phyloP scores from a whole-genome alignment of 1,139 yeast genomes.

The Lodderomyces elongisporus region DNA sequence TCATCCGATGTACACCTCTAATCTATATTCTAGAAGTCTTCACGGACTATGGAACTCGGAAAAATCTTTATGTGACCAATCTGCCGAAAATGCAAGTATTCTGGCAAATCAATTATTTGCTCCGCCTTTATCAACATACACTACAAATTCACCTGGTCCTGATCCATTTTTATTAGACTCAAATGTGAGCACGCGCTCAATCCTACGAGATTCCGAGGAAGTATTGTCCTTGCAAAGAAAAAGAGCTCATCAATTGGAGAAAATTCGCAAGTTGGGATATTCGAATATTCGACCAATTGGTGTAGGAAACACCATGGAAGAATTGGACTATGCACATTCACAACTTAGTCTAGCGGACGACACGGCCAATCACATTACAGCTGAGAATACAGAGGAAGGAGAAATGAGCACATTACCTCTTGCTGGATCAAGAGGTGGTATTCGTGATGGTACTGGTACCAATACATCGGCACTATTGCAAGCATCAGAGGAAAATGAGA shows the following conservation, averaged over 20 bases:
- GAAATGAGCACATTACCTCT: slow-evolving; percentile 4
- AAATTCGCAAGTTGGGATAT: slow-evolving; percentile 46
- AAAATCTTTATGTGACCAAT: neutral
- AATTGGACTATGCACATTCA: slow-evolving; percentile 27
- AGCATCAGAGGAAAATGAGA: slow-evolving; percentile 22
- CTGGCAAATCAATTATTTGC: slow-evolving; percentile 26
- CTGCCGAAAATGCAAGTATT: slow-evolving; percentile 4
- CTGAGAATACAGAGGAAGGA: slow-evolving; percentile 11
- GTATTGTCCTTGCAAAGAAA: neutral
- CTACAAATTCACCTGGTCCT: slow-evolving; percentile 50
- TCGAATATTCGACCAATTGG: slow-evolving; percentile 51
- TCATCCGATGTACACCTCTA: slow-evolving; percentile 13
- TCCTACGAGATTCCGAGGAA: slow-evolving; percentile 3
- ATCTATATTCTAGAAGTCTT: slow-evolving; percentile 11
- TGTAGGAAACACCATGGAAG: slow-evolving; percentile 49
- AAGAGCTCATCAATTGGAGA: slow-evolving; percentile 24
- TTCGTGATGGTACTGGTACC: neutral
- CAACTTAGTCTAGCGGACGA: slow-evolving; percentile 6
- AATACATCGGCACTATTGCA: slow-evolving; percentile 37
- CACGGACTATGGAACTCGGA: slow-evolving; percentile 11
- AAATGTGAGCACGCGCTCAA: too few species aligned
- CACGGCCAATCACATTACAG: slow-evolving; percentile 5
- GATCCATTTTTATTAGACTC: slow-evolving; percentile 26
- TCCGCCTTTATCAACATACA: slow-evolving; percentile 51
- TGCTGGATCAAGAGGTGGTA: too few species aligned